These are phyloP conservation scores for Saccharomycopsis sp. DNA, from an alignment of 805 yeast genomes.

Conservation along the genomic window DNA sequence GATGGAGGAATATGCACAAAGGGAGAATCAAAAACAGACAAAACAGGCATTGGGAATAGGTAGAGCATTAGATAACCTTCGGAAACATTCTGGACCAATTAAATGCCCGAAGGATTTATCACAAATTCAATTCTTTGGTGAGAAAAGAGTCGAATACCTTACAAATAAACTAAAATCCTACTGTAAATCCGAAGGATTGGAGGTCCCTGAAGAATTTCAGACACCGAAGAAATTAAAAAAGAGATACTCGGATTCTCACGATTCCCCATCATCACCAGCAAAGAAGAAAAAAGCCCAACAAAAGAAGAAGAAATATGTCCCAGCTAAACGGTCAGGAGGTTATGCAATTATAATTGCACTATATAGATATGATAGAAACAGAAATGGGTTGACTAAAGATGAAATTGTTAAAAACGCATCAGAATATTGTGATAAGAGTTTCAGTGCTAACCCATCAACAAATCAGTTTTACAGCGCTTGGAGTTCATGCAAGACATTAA, in stretches of 20 bases:
- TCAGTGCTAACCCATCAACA: conserved; percentile 51
- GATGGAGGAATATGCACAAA: conserved; percentile 47
- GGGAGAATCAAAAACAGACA: conserved; percentile 41
- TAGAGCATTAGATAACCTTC: conserved; percentile 49
- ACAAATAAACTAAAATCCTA: conserved; percentile 40
- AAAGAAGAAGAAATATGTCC: conserved; percentile 46
- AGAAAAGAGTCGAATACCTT: conserved; percentile 50
- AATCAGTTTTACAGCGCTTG: conserved; percentile 69
- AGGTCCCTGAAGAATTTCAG: conserved; percentile 35
- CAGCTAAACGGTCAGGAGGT: conserved; percentile 72
- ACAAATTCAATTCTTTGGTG: conserved; percentile 65
- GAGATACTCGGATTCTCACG: conserved; percentile 18
- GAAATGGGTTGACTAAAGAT: conserved; percentile 56
- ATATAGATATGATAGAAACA: conserved; percentile 37
- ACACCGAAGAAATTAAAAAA: conserved; percentile 17
- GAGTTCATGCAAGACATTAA: conserved; percentile 58
- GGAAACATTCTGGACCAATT: conserved; percentile 38
- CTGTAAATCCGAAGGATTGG: conserved; percentile 48
- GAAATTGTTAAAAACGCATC: conserved; percentile 50
- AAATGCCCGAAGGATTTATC: conserved; percentile 50
- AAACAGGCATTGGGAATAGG: conserved; percentile 46
- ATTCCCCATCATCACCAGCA: conserved; percentile 23
- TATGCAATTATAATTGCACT: conserved; percentile 71
- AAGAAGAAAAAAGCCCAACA: conserved; percentile 23
- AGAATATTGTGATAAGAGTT: conserved; percentile 50